Base-by-base conservation (phyloP, 805 yeast species). In the Saturnispora serradocipensis region DNA sequence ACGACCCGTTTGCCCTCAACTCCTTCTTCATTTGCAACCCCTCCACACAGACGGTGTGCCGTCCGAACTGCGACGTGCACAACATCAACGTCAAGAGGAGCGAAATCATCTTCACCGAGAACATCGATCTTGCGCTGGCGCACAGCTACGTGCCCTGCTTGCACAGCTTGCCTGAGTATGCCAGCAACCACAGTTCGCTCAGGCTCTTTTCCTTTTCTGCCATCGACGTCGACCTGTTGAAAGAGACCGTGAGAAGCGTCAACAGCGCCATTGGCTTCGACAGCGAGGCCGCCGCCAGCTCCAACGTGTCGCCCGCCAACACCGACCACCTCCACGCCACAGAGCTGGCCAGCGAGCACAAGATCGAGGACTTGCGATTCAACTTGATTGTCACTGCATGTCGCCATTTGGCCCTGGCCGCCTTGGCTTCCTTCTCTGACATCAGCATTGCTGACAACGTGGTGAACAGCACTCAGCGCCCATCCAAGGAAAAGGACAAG, bases 361-460 rank as follows among this genome's bases (percentile, higher is more conserved):
- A 44, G 27, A 24, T 18, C 16, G 47, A 49, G 4, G 35, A 36
- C 15, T 25, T 43, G 8, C 25, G 40, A 61, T 73, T 79, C 59
- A 74, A 82, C 54, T 73, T 84, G 45, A 87, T 84, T 22, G 86
- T 81, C 61, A 76, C 82, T 59, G 93, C 95, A 1, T 87, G 95
- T 61, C 80, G 91, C 50, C 90, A 86, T 65, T 82, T 86, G 60
- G 89, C 91, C 1, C 71, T 82, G 42, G 93, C 93, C 32, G 95
- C 93, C 2, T 45, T 61, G 13, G 61, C 69, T 1, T 64, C 67
- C 0, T 6, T 51, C 8, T 53, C 51, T 13, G 58, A 54, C 10
- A 32, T 53, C 11, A 34, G 40, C 9, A 55, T 61, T 38, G n/a
- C 42, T 8, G 11, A 38, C 9, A 35, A 35, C 18, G 18, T 15